A percentile compares a stretch with the other conserved stretches of the same genome.
Conservation (phyloP, 306 rosid species). For the Vigna hirtella region DNA sequence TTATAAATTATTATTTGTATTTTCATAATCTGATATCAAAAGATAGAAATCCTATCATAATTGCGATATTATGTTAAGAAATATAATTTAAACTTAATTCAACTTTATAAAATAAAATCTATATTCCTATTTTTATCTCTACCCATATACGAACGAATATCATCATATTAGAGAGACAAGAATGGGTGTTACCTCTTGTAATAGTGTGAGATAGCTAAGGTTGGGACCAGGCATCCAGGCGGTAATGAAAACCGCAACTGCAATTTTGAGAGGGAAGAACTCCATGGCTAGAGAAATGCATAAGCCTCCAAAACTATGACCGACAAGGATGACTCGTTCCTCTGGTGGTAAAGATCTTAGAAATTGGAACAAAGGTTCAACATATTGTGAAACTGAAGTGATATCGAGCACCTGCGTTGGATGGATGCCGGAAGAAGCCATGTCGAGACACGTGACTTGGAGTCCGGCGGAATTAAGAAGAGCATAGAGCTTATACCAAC, state of each 20-base stretch:
- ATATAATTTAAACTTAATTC: no score
- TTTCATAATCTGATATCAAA: no score
- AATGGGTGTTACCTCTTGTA: slow-evolving; percentile 14
- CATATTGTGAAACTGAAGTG: slow-evolving; percentile 45
- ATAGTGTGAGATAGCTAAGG: background rate
- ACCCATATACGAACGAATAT: no score
- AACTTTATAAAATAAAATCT: no score
- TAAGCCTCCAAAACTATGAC: slow-evolving; percentile 62
- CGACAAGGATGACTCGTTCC: slow-evolving; percentile 66
- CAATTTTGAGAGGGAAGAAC: slow-evolving; percentile 56
- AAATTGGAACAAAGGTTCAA: slow-evolving; percentile 56
- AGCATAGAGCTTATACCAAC: slow-evolving; percentile 62
- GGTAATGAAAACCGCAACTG: slow-evolving; percentile 55
- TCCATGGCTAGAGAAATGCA: slow-evolving; percentile 67
- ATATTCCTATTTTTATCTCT: no score
- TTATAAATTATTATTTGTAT: no score
- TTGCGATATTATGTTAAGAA: no score
- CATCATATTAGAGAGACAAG: no score
- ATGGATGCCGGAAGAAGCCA: slow-evolving; percentile 64
- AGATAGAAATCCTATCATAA: no score
- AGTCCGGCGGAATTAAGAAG: slow-evolving; percentile 54
- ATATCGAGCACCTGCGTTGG: slow-evolving; percentile 47
- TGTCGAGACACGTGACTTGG: slow-evolving; percentile 58
- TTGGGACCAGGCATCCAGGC: slow-evolving; percentile 52
- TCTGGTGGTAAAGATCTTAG: slow-evolving; percentile 45